Evolutionary conservation across 2,329 filamentous ascomycete species (phyloP).

Genomic region (Fusarium buharicum): DNA sequence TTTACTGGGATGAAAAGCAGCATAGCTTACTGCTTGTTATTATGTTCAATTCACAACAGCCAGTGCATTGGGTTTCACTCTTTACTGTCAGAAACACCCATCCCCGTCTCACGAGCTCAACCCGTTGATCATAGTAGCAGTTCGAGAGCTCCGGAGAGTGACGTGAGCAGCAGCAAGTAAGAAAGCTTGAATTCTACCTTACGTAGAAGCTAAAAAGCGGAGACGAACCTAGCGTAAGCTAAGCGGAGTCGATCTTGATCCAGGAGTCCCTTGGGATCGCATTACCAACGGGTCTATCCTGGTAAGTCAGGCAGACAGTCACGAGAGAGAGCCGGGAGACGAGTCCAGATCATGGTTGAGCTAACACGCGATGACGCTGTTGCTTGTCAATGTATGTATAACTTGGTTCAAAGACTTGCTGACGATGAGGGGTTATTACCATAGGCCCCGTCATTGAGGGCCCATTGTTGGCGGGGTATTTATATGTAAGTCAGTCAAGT

Average conservation of each 20-base stretch:
- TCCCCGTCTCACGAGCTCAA: slow-evolving; percentile 1
- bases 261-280: slow-evolving; percentile 31
- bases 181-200: slow-evolving; percentile 14
- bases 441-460: slow-evolving; percentile 17
- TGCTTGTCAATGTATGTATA: slow-evolving; percentile 8
- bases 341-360: slow-evolving; percentile 4
- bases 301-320: slow-evolving; percentile 11
- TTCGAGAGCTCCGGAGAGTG: slow-evolving; percentile 24
- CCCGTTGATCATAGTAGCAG: slow-evolving; percentile 5
- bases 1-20: too few species aligned
- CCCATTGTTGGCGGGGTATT: slow-evolving; percentile 25
- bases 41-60: background rate
- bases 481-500: background rate
- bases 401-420: background rate
- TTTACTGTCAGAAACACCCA: background rate
- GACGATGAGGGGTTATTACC: slow-evolving; percentile 7
- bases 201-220: slow-evolving; percentile 20
- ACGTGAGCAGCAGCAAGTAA: slow-evolving; percentile 24
- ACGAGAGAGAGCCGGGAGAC: slow-evolving; percentile 23
- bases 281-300: slow-evolving; percentile 15
- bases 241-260: slow-evolving; percentile 33
- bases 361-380: slow-evolving; percentile 36
- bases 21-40: background rate
- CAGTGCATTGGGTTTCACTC: slow-evolving; percentile 3
- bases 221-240: slow-evolving; percentile 8